A percentile compares a stretch with the other conserved stretches of the same genome.
These are phyloP conservation scores for Fusarium sambucinum DNA, from an alignment of 2,329 filamentous ascomycete species.

Conservation along the genomic window DNA sequence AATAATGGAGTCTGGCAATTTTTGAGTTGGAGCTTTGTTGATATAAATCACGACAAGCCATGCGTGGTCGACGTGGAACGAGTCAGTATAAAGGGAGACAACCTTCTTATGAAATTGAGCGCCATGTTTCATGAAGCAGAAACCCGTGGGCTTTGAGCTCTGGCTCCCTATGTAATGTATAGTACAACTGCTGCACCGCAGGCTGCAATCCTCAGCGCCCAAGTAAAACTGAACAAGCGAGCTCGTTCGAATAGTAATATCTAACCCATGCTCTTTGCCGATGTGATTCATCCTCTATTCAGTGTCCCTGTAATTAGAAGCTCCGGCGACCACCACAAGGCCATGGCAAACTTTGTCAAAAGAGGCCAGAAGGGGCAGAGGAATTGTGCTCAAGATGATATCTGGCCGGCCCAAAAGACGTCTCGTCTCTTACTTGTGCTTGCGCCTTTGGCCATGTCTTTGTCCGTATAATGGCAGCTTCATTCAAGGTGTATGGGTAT, in stretches of 20 bases:
- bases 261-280: constrained; percentile 10
- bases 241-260: constrained; percentile 18
- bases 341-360: not conserved
- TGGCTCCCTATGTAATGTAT: constrained; percentile 34
- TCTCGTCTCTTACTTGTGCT: constrained; percentile 8
- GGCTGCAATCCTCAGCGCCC: constrained; percentile 5
- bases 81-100: constrained; percentile 3
- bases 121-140: not conserved
- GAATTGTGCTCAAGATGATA: constrained; percentile 4
- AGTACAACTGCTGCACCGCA: constrained; percentile 31
- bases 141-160: constrained; percentile 6
- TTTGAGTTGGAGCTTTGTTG: constrained; percentile 38
- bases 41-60: constrained; percentile 22
- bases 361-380: not conserved
- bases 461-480: constrained; percentile 35
- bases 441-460: constrained; percentile 5
- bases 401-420: not conserved
- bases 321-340: constrained; percentile 7
- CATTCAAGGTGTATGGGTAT: constrained; percentile 40
- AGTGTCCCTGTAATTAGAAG: constrained; percentile 9
- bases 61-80: constrained; percentile 1
- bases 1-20: constrained; percentile 41
- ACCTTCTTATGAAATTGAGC: not conserved
- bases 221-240: constrained; percentile 17
- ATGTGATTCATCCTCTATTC: constrained; percentile 18